Conservation (phyloP, 73 alveolate species). For the Tetrahymena thermophila region DNA sequence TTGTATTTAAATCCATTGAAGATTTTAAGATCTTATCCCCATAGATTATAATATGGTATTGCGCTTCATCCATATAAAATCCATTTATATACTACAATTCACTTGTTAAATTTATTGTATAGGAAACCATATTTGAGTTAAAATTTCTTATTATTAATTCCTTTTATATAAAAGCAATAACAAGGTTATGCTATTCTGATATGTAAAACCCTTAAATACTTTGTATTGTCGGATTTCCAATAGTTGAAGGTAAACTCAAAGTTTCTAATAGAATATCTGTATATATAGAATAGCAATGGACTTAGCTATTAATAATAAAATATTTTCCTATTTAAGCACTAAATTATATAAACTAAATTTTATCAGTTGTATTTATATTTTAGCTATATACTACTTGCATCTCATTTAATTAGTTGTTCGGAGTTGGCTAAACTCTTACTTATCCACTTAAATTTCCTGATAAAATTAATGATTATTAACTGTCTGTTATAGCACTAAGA, state of each 20-base stretch:
- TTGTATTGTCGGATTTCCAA: background rate
- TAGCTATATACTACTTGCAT: background rate
- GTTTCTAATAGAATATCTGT: background rate
- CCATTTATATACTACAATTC: background rate
- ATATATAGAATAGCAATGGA: background rate
- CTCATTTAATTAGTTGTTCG: background rate
- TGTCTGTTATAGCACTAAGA: background rate
- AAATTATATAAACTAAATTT: background rate
- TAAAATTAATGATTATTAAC: background rate
- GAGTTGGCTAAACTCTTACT: background rate
- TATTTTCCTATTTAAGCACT: background rate
- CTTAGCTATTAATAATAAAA: background rate
- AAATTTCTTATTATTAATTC: background rate
- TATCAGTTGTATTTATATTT: background rate
- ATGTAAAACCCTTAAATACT: background rate
- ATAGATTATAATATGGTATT: background rate
- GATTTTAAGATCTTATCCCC: background rate
- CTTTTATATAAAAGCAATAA: background rate
- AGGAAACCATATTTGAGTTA: background rate
- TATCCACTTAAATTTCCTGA: background rate
- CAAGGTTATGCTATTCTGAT: background rate
- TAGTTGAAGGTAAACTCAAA: background rate
- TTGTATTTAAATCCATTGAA: background rate
- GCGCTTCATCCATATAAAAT: background rate
- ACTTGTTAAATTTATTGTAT: background rate